Evolutionary conservation across 1,284 basidiomycete genomes (phyloP).

Genomic region (Trichosporon sp.): DNA sequence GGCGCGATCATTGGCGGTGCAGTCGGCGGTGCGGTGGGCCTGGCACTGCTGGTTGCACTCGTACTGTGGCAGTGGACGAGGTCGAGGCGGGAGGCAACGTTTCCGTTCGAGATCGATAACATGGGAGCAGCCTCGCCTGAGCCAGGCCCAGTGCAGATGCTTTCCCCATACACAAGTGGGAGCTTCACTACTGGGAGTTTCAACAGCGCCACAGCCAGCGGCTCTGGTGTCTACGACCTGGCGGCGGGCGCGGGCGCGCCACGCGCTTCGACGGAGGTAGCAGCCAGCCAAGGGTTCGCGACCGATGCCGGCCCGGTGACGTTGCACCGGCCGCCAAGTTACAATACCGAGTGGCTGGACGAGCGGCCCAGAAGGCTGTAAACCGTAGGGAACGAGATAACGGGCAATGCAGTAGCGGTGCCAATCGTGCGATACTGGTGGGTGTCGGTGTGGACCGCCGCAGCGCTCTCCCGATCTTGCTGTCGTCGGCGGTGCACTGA

Average conservation of each 20-base stretch:
- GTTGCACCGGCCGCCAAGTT: not conserved
- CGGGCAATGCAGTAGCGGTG: too few relatives aligned
- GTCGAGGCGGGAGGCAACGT: not conserved
- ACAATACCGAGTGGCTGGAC: not conserved
- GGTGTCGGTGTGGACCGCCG: too few relatives aligned
- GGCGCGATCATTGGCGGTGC: not conserved
- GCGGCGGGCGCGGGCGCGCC: too few relatives aligned
- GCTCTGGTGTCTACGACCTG: not conserved
- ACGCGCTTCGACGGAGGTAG: too few relatives aligned
- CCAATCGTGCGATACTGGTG: too few relatives aligned
- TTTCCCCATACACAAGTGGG: not conserved
- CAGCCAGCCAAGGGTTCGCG: too few relatives aligned
- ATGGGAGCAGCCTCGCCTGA: not conserved
- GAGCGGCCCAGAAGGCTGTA: not conserved
- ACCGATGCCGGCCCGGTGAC: not conserved
- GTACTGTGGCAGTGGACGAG: not conserved
- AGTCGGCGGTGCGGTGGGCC: not conserved
- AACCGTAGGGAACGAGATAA: too few relatives aligned
- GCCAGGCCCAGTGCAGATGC: not conserved
- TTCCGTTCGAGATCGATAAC: not conserved
- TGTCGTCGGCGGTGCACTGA: too few relatives aligned
- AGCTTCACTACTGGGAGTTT: too few relatives aligned
- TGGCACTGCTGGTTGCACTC: not conserved
- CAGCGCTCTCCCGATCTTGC: too few relatives aligned
- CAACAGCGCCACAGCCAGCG: too few relatives aligned